Percentiles rank a stretch among this genome's conserved stretches.
Evolutionary conservation across 352 stramenopile genomes (phyloP).

Genomic region (Phytophthora melonis): DNA sequence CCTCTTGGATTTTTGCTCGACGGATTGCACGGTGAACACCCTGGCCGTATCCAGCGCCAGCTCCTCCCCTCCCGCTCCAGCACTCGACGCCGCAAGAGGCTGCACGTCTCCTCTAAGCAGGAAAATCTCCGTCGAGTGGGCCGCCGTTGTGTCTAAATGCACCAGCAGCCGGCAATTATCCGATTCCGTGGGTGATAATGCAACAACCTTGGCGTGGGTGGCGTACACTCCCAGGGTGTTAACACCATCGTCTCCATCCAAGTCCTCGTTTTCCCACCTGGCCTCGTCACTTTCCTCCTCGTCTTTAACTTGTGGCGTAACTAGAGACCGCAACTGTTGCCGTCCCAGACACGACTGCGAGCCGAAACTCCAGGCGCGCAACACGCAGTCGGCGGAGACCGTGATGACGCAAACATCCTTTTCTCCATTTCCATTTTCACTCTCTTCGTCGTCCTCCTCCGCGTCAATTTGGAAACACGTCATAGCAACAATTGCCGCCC

Average conservation of each 20-base stretch:
- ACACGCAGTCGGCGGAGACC: conserved; percentile 70
- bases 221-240: conserved; percentile 43
- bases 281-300: conserved; percentile 25
- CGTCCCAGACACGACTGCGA: conserved; percentile 72
- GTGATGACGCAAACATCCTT: conserved; percentile 76
- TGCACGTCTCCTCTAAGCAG: conserved; percentile 68
- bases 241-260: conserved; percentile 40
- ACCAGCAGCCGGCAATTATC: conserved; percentile 72
- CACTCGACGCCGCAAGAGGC: conserved; percentile 26
- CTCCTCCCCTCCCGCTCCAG: conserved; percentile 43
- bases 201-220: conserved; percentile 67
- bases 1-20: conserved; percentile 36
- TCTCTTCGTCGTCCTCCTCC: conserved; percentile 46
- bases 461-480: conserved; percentile 70
- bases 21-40: conserved; percentile 56
- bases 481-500: conserved; percentile 59
- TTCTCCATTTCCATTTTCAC: conserved; percentile 1
- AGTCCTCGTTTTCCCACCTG: conserved; percentile 46
- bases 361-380: conserved; percentile 76
- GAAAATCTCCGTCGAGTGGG: conserved; percentile 68
- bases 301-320: conserved; percentile 23
- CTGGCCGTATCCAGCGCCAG: conserved; percentile 59
- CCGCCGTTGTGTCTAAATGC: conserved; percentile 68
- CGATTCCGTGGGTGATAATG: conserved; percentile 58
- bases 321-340: conserved; percentile 59